Evolutionary conservation across 495 filamentous ascomycete genomes (phyloP).

Genomic region (Niebla homalea): DNA sequence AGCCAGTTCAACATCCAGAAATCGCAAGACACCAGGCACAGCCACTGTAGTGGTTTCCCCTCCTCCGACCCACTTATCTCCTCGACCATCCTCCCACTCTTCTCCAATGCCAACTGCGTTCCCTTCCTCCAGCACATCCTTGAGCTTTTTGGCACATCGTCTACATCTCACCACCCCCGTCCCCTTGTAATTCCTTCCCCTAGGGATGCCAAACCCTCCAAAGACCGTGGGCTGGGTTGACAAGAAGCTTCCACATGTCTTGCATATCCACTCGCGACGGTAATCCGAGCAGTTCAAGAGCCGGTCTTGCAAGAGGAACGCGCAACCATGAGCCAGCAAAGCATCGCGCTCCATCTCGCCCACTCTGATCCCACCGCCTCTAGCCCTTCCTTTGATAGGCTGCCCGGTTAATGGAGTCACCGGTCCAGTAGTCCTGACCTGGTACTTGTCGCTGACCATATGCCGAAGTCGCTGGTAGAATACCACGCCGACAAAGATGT

Average conservation of each 20-base stretch:
- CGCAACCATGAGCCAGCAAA: conserved; percentile 83
- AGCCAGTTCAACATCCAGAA: conserved; percentile 85
- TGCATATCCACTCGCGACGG: conserved; percentile 74
- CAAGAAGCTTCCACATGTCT: conserved; percentile 74
- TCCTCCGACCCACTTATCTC: conserved; percentile 68
- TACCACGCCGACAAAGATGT: conserved; percentile 93
- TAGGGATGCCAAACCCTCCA: conserved; percentile 16
- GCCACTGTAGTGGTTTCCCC: conserved; percentile 82
- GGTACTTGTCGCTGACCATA: conserved; percentile 99
- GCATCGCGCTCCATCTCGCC: conserved; percentile 98
- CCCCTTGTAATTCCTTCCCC: conserved; percentile 24
- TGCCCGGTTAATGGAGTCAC: conserved; percentile 83
- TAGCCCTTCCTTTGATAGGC: conserved; percentile 89
- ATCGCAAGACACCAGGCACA: conserved; percentile 83
- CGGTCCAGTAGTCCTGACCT: conserved; percentile 89
- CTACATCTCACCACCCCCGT: conserved; percentile 70
- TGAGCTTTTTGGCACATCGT: conserved; percentile 53
- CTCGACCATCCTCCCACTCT: conserved; percentile 85
- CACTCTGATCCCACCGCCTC: conserved; percentile 94
- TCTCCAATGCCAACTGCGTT: conserved; percentile 27
- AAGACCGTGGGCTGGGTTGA: conserved; percentile 62
- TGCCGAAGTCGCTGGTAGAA: conserved; percentile 96
- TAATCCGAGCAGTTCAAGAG: conserved; percentile 95
- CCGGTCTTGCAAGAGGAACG: conserved; percentile 88
- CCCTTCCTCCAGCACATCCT: conserved; percentile 43